Percentiles rank a stretch among this genome's conserved stretches.
These are phyloP conservation scores for Trichoderma arundinaceum DNA, from an alignment of 2,329 filamentous ascomycete species.

Conservation along the genomic window DNA sequence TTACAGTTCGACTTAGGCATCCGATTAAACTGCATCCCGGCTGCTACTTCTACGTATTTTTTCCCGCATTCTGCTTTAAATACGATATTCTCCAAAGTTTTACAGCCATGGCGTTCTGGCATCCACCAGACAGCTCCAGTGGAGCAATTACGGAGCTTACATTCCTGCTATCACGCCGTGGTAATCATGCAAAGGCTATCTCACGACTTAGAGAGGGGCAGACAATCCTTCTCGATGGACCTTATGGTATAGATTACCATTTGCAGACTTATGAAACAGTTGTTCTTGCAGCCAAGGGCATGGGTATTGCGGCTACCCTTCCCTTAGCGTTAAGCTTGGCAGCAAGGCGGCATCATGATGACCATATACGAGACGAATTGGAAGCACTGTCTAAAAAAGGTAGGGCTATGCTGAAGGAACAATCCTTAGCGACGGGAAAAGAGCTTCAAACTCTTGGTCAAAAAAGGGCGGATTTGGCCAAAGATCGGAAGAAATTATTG, in stretches of 20 bases:
- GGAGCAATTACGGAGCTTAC: neutral
- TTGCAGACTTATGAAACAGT: constrained; percentile 17
- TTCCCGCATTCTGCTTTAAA: too few relatives aligned
- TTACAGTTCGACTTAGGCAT: too few relatives aligned
- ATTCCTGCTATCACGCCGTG: constrained; percentile 16
- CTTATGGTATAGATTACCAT: constrained; percentile 1
- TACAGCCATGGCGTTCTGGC: too few relatives aligned
- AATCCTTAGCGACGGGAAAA: neutral
- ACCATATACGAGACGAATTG: constrained; percentile 11
- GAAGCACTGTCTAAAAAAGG: neutral
- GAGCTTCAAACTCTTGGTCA: constrained; percentile 3
- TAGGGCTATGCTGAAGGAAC: neutral
- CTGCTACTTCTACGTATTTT: too few relatives aligned
- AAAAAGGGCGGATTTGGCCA: neutral
- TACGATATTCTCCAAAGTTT: too few relatives aligned
- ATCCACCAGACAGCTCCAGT: too few relatives aligned
- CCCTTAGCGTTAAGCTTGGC: constrained; percentile 10
- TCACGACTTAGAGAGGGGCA: constrained; percentile 17
- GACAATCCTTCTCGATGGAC: constrained; percentile 20
- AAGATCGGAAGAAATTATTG: constrained; percentile 4
- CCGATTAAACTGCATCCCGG: too few relatives aligned
- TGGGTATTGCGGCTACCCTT: constrained; percentile 20
- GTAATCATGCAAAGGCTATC: neutral
- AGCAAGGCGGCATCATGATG: constrained; percentile 11
- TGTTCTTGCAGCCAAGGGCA: constrained; percentile 27